Evolutionary conservation across 139 green algal genomes (phyloP), one percentile per base, ranked within the genome.

Genomic region (Coccomyxa sp.): DNA sequence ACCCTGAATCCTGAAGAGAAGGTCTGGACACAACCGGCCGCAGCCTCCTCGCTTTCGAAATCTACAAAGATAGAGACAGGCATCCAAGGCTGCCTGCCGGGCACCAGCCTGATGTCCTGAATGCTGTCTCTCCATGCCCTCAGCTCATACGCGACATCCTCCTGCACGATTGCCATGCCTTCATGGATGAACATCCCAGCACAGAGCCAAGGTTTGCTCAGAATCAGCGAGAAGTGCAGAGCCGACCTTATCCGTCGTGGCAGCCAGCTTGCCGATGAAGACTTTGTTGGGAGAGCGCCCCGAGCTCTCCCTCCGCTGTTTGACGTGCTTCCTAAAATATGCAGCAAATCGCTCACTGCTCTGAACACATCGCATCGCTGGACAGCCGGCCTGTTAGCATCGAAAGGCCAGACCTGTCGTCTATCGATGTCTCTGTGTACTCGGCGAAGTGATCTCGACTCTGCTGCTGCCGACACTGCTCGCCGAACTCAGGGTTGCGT

Each of bases 31-130:
- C 44, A 58, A 10, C 14, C 44, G 44, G 44, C 44, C 14, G 44
- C 44, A 58, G 10, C 44, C 44, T 58, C 44, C 44, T 58, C 44
- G 44, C 44, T 58, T 14, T 58, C 14, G 44, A 58, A 58, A 58
- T 58, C 44, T 58, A 58, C 44, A 58, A 58, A 58, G 44, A 58
- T 58, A 58, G 44, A 58, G 44, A 58, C 44, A 58, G 44, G 44
- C 44, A 58, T 58, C 44, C 44, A 58, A 27, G 44, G 44, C 44
- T 58, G 44, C 44, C 44, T 58, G 14, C 44, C 44, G 12, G 44
- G 44, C 44, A 58, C 44, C 44, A 58, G 44, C 44, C 44, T 58
- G 44, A 58, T 58, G 44, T 58, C 44, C 44, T 58, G 44, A 14
- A 58, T 58, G 44, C 44, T 58, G 44, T 58, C 44, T 58, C 44